These are phyloP conservation scores for Phaseolus lunatus DNA, from an alignment of 306 rosid species.

Conservation along the genomic window DNA sequence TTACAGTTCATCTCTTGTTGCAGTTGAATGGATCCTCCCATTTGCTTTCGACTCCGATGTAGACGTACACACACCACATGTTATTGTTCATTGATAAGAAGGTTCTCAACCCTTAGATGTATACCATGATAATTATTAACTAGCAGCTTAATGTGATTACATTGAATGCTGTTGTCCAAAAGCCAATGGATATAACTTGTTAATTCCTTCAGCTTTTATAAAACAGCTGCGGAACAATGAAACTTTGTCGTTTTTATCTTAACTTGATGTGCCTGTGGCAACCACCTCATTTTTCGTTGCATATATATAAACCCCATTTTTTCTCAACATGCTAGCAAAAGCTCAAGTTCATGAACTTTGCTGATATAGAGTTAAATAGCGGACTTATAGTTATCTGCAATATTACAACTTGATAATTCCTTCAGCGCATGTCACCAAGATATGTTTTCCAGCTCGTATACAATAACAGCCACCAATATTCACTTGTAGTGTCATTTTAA, in stretches of 20 bases:
- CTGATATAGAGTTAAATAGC: neutral
- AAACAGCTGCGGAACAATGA: slow-evolving; percentile 26
- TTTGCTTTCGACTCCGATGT: slow-evolving; percentile 40
- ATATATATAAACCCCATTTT: neutral
- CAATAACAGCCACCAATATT: too few species aligned
- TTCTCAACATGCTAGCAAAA: neutral
- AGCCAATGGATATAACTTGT: slow-evolving; percentile 33
- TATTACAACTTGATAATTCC: neutral
- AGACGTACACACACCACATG: slow-evolving; percentile 30
- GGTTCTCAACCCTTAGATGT: slow-evolving; percentile 9
- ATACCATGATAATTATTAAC: slow-evolving; percentile 21
- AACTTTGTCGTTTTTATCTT: slow-evolving; percentile 28
- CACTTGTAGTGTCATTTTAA: too few species aligned
- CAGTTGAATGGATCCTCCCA: slow-evolving; percentile 16
- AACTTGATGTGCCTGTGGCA: slow-evolving; percentile 28
- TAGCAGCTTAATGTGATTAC: slow-evolving; percentile 36
- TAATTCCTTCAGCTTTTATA: neutral
- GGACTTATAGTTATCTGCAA: neutral
- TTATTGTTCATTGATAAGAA: slow-evolving; percentile 33
- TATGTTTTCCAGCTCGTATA: too few species aligned
- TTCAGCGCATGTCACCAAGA: too few species aligned
- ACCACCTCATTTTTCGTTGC: slow-evolving; percentile 18
- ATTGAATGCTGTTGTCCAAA: slow-evolving; percentile 37
- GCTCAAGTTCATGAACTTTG: neutral
- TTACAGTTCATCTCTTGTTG: neutral